Evolutionary conservation across 2,329 filamentous ascomycete species (phyloP).

Genomic region (Zasmidium angulare): DNA sequence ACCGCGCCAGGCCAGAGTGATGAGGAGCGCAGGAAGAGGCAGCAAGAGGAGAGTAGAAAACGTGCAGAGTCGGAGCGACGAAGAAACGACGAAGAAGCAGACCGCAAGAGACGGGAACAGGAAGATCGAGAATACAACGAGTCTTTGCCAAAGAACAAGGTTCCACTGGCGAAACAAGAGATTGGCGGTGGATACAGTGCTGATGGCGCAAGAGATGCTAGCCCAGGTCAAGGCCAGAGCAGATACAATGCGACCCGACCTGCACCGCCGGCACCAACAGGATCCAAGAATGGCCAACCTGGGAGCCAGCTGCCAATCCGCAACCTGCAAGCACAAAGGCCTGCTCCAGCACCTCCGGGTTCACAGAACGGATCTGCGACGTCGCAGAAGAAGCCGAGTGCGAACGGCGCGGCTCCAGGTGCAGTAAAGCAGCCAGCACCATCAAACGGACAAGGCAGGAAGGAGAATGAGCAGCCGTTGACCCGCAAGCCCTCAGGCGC

Average conservation of each 20-base stretch:
- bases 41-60: slow-evolving; percentile 41
- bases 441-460: slow-evolving; percentile 24
- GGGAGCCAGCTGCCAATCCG: slow-evolving; percentile 39
- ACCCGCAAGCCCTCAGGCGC: slow-evolving; percentile 32
- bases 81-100: slow-evolving; percentile 46
- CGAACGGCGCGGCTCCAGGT: slow-evolving; percentile 31
- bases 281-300: slow-evolving; percentile 27
- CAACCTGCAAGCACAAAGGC: slow-evolving; percentile 67
- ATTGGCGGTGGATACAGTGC: slow-evolving; percentile 67
- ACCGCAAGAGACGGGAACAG: slow-evolving; percentile 63
- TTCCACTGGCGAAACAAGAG: slow-evolving; percentile 85
- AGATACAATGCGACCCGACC: slow-evolving; percentile 85
- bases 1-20: slow-evolving; percentile 38
- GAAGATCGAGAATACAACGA: slow-evolving; percentile 78
- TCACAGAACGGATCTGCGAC: slow-evolving; percentile 28
- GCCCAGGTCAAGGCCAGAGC: slow-evolving; percentile 49
- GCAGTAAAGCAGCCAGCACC: slow-evolving; percentile 28
- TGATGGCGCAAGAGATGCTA: slow-evolving; percentile 39
- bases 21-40: slow-evolving; percentile 39
- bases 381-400: slow-evolving; percentile 25
- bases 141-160: slow-evolving; percentile 76
- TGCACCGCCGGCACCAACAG: slow-evolving; percentile 57
- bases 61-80: slow-evolving; percentile 40
- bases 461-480: slow-evolving; percentile 26
- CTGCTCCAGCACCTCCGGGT: slow-evolving; percentile 34